These are phyloP conservation scores for Xylaria hypoxylon DNA, from an alignment of 2,329 filamentous ascomycete genomes.

Conservation along the genomic window DNA sequence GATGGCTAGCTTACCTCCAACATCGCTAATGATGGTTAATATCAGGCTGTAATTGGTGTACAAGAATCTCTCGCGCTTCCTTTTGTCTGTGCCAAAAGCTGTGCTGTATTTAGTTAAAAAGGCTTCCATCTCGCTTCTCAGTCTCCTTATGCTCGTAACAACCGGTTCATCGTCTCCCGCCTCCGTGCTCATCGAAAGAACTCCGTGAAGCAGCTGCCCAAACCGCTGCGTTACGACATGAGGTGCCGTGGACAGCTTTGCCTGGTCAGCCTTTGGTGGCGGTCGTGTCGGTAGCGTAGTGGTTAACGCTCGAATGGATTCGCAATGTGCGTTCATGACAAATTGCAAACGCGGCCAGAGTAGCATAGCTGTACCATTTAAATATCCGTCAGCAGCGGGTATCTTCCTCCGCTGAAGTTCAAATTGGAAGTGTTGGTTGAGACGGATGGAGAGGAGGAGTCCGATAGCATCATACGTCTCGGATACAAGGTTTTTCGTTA, in stretches of 20 bases:
- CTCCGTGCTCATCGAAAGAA: constrained; percentile 85
- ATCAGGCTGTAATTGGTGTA: constrained; percentile 97
- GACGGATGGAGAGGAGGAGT: constrained; percentile 86
- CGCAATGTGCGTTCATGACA: constrained; percentile 92
- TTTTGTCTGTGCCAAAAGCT: constrained; percentile 75
- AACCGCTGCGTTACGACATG: constrained; percentile 96
- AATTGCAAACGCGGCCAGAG: constrained; percentile 96
- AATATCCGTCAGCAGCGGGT: constrained; percentile 87
- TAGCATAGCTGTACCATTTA: constrained; percentile 95
- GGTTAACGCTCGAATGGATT: constrained; percentile 77
- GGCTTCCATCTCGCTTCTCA: constrained; percentile 84
- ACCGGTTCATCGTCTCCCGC: constrained; percentile 96
- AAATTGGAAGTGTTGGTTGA: constrained; percentile 95
- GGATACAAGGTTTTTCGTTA: constrained; percentile 81
- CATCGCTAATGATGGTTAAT: constrained; percentile 89
- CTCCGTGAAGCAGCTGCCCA: constrained; percentile 88
- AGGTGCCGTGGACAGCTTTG: constrained; percentile 80
- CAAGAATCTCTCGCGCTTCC: constrained; percentile 87
- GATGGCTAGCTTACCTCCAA: constrained; percentile 75
- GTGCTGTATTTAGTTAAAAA: constrained; percentile 84
- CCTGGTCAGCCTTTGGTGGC: constrained; percentile 62
- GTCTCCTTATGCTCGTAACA: constrained; percentile 78
- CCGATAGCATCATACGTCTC: constrained; percentile 87
- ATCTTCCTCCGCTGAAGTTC: constrained; percentile 92
- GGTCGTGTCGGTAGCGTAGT: constrained; percentile 63